Evolutionary conservation across 768 basidiomycete species (phyloP).

Genomic region (Austroboletus eburneus): DNA sequence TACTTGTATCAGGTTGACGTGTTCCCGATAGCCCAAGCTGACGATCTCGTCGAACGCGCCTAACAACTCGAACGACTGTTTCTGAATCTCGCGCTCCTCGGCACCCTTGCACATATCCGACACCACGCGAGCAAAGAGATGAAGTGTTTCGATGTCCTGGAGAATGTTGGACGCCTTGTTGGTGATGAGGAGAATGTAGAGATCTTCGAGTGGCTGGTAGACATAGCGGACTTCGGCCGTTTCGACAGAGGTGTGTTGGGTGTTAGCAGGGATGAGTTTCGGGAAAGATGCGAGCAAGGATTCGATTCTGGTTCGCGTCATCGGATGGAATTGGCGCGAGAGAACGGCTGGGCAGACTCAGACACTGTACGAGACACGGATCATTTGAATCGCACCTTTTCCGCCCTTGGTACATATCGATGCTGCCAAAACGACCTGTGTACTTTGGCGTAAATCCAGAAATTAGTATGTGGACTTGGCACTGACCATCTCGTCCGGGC

Average conservation of each 20-base stretch:
- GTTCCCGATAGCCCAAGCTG: slow-evolving; percentile 80
- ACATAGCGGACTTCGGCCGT: slow-evolving; percentile 94
- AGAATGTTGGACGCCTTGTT: slow-evolving; percentile 99
- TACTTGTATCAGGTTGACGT: slow-evolving; percentile 75
- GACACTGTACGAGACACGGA: neutral
- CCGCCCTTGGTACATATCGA: slow-evolving; percentile 95
- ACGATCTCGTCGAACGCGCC: slow-evolving; percentile 97
- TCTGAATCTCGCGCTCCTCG: slow-evolving; percentile 85
- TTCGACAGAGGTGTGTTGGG: slow-evolving; percentile 95
- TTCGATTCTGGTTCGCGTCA: slow-evolving; percentile 90
- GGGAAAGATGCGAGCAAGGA: slow-evolving; percentile 96
- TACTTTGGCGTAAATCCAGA: slow-evolving; percentile 6
- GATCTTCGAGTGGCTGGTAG: slow-evolving; percentile 93
- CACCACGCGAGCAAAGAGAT: slow-evolving; percentile 90
- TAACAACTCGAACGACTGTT: slow-evolving; percentile 89
- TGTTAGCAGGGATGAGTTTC: slow-evolving; percentile 91
- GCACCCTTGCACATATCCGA: slow-evolving; percentile 85
- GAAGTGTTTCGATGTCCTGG: slow-evolving; percentile 95
- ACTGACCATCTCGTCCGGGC: slow-evolving; percentile 24
- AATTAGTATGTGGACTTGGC: neutral
- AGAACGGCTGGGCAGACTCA: slow-evolving; percentile 66
- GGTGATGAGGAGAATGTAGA: slow-evolving; percentile 96
- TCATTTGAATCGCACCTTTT: slow-evolving; percentile 61
- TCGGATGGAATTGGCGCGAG: slow-evolving; percentile 93
- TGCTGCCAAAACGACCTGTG: slow-evolving; percentile 86